Evolutionary conservation across 805 yeast genomes (phyloP), one percentile per base, ranked within the genome.

Genomic region (Candida ortonii): DNA sequence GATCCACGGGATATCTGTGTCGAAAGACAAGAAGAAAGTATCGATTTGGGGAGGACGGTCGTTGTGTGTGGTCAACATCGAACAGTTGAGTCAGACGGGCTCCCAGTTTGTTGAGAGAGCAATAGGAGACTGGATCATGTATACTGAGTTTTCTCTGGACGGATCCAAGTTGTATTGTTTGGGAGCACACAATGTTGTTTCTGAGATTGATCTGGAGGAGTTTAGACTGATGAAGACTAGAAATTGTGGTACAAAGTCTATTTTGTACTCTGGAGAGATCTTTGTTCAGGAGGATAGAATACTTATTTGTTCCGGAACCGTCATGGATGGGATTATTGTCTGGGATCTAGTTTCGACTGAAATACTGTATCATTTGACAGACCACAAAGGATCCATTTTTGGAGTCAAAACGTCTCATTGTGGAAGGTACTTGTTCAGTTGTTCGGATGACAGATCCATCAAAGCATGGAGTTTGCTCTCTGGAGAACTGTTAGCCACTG

Each of bases 371-470:
- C 71, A 70, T 22, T 64, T 90, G 33, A 70, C 71, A 0, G 83
- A 80, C 1, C 98, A 93, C 61, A 88, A 82, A 55, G 98, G 98
- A 2, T 84, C 96, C 0, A 88, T 90, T 18, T 90, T 93, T 59
- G 84, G 83, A 18, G 88, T 88, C 4, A 69, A 70, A 12, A 65
- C 83, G 21, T 83, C 85, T 39, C 42, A 55, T 0, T 64, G 70
- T 33, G 85, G 82, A 5, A 55, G 63, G 28, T 68, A 62, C 36
- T 61, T 86, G 6, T 78, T 81, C 1, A 79, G 90, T 30, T 93
- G 98, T 55, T 90, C 97, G 0, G 97, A 93, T 58, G 98, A 90
- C 54, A 70, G 98, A 42, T 84, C 96, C 0, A 78, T 93, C 35
- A 81, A 79, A 38, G 55, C 90, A 5, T 88, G 88, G 80, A 76